Conservation (phyloP, 176 grass and related monocot genomes). For the Eremochloa ophiuroides region DNA sequence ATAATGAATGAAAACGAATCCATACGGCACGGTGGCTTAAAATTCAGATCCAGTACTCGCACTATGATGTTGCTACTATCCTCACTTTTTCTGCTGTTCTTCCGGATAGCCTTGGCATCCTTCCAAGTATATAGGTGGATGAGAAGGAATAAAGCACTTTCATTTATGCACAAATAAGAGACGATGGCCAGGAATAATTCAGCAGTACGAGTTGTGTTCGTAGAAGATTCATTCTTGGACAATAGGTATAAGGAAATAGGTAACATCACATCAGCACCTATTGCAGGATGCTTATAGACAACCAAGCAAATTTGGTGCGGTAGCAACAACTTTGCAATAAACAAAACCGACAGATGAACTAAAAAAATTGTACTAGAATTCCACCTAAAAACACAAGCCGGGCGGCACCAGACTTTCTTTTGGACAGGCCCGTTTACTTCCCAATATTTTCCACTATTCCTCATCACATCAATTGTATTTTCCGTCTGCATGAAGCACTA, state of each 20-base stretch:
- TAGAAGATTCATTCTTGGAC: constrained; percentile 11
- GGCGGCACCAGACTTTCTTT: neutral
- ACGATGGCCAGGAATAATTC: neutral
- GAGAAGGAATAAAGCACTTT: neutral
- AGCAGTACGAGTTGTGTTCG: neutral
- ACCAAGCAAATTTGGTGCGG: constrained; percentile 14
- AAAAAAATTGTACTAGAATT: neutral
- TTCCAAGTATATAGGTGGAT: constrained; percentile 6
- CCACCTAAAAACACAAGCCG: neutral
- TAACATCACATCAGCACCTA: constrained; percentile 18
- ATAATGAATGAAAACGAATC: neutral
- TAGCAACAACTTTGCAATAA: constrained; percentile 5
- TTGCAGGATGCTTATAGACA: constrained; percentile 4
- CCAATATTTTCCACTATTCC: too few relatives aligned
- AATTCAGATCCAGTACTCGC: neutral
- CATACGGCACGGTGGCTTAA: neutral
- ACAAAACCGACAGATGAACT: constrained; percentile 11
- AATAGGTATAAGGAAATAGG: neutral
- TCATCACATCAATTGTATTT: too few relatives aligned
- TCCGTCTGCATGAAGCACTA: too few relatives aligned
- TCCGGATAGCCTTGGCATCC: neutral
- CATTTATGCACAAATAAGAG: neutral
- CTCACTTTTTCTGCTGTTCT: neutral
- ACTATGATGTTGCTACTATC: neutral
- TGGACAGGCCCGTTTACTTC: too few relatives aligned